A percentile compares a stretch with the other conserved stretches of the same genome.
These are phyloP conservation scores for Hevea brasiliensis DNA, from an alignment of 345 rosid genomes.

Conservation along the genomic window DNA sequence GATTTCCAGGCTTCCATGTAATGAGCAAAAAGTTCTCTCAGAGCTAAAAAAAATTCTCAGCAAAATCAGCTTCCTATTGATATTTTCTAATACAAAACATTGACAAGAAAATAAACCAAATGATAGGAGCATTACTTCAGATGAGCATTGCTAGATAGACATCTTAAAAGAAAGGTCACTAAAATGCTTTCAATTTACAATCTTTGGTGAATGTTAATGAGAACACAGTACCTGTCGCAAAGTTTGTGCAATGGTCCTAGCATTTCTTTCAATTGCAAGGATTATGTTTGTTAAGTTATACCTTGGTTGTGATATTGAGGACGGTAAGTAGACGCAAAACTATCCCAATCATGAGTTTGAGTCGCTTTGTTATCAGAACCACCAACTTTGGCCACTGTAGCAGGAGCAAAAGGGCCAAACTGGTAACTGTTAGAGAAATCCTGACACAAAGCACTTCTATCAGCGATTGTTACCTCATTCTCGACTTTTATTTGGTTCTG, in stretches of 20 bases:
- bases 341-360: constrained; percentile 25
- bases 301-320: constrained; percentile 37
- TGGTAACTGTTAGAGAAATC: constrained; percentile 24
- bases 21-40: constrained; percentile 78
- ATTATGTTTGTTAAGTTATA: too few species aligned
- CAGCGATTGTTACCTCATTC: constrained; percentile 2
- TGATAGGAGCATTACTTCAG: neutral
- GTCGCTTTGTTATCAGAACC: constrained; percentile 14
- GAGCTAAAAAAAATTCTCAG: constrained; percentile 48
- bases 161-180: too few species aligned
- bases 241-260: too few species aligned
- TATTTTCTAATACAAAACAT: neutral
- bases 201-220: too few species aligned
- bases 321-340: constrained; percentile 25
- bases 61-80: constrained; percentile 4
- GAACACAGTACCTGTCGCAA: too few species aligned
- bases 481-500: constrained; percentile 27
- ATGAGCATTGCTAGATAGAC: too few species aligned
- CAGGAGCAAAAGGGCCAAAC: constrained; percentile 37
- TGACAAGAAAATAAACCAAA: neutral
- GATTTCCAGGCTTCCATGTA: constrained; percentile 90
- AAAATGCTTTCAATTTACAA: too few species aligned
- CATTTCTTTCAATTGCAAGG: too few species aligned
- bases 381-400: constrained; percentile 1
- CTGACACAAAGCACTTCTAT: constrained; percentile 10